Percentiles rank a stretch among this genome's conserved stretches.
Evolutionary conservation across 495 filamentous ascomycete genomes (phyloP).

Genomic region (Achaetomiella virescens): DNA sequence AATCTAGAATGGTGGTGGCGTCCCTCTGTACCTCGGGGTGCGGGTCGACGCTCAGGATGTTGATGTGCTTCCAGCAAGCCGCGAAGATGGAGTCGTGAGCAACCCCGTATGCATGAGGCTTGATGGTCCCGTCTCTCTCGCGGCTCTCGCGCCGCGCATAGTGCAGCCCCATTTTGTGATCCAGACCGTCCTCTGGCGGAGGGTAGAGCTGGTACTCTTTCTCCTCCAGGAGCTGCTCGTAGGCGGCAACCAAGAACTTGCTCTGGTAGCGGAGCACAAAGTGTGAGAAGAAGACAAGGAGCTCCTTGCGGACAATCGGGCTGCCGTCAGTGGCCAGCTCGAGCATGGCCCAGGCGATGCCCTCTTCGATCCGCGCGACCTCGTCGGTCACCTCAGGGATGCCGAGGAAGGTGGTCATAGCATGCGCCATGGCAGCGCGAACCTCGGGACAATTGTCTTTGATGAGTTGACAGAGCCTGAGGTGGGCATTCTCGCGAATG

Average conservation of each 20-base stretch:
- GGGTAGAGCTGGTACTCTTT: conserved; percentile 55
- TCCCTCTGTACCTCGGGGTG: conserved; percentile 88
- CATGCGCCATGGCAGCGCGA: conserved; percentile 84
- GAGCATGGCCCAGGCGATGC: conserved; percentile 74
- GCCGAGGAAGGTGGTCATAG: conserved; percentile 86
- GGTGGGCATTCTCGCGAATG: conserved; percentile 72
- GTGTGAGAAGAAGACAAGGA: conserved; percentile 87
- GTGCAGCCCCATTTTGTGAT: conserved; percentile 51
- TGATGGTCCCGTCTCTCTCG: conserved; percentile 45
- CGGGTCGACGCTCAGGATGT: conserved; percentile 86
- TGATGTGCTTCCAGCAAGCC: conserved; percentile 86
- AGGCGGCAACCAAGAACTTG: conserved; percentile 87
- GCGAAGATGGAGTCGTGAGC: conserved; percentile 85
- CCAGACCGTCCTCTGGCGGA: conserved; percentile 45
- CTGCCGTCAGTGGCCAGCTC: conserved; percentile 87
- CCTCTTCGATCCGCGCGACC: conserved; percentile 83
- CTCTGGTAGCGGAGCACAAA: conserved; percentile 88
- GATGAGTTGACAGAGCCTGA: conserved; percentile 69
- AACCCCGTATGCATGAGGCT: conserved; percentile 46
- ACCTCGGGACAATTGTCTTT: conserved; percentile 94
- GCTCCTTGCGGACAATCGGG: conserved; percentile 84
- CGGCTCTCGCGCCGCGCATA: conserved; percentile 46
- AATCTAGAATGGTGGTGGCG: conserved; percentile 74
- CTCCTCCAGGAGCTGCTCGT: conserved; percentile 84
- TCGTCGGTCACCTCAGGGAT: conserved; percentile 90